Base-by-base conservation (phyloP, 768 basidiomycete species). In the Tricholoma flavovirens region DNA sequence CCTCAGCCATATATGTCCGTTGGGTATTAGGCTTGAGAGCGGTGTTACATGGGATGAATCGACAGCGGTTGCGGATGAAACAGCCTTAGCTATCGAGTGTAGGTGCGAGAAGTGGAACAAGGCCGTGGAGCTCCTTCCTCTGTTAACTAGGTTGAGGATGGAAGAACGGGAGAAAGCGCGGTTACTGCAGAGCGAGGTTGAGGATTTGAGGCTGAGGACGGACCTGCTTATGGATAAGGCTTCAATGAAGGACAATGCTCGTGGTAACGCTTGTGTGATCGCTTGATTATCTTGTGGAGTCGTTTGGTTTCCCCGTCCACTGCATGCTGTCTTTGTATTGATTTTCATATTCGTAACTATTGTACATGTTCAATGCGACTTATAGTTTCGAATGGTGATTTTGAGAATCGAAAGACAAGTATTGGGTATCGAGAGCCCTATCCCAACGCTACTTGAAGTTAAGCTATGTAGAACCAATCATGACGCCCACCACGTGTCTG, bases 1-100 rank as follows among this genome's bases (percentile, higher is more conserved):
- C 60, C 71, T 87, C 54, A 79, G 79, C 60, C 75, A 75, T 17
- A 60, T 87, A 3, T 75, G 77, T 35, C 80, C 83, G 0, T 60
- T 73, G 1, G 63, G 64, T 2, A 82, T 77, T 61, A 49, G 33
- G 7, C 50, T 84, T 8, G 73, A 75, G 35, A 69, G 66, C 26
- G 83, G 82, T 0, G 69, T 82, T 46, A 81, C 77, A 9, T 84
- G 82, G 83, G 71, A 73, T 1, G 63, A 68, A 1, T 55, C 56
- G 14, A 7, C 53, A 5, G 29, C 12, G 30, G 60, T 36, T 45
- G 49, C 45, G n/a, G 33, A 26, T 10, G 53, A 53, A 10, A 56
- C 62, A n/a, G 56, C 60, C 26, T 12, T 14, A 4, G 46, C 55
- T 2, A 62, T 67, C 29, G 22, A 29, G 8, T 29, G 46, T 2